phyloP scores from a whole-genome alignment of 2,329 filamentous ascomycete species.

The Chalaropsis ovoidea region DNA sequence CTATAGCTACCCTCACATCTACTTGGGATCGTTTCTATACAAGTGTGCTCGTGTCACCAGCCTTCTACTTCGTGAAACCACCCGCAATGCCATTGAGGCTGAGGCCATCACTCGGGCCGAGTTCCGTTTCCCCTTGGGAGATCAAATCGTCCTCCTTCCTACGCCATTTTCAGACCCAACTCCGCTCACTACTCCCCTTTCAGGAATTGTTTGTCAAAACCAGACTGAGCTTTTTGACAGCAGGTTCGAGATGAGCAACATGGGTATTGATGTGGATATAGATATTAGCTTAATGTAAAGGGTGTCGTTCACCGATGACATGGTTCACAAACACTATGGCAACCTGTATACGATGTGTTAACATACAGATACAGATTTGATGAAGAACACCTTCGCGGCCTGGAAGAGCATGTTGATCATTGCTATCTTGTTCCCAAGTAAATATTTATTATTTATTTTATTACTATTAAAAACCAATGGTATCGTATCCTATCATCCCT shows the following conservation, averaged over 20 bases:
- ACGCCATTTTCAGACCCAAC: not conserved
- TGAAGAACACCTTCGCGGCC: too few species aligned
- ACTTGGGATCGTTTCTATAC: conserved; percentile 15
- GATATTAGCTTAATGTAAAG: not conserved
- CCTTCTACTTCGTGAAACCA: not conserved
- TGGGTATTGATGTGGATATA: not conserved
- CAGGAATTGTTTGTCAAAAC: not conserved
- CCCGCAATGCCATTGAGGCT: conserved; percentile 10
- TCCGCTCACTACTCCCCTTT: not conserved
- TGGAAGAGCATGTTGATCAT: not conserved
- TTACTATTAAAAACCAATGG: conserved; percentile 22
- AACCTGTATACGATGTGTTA: not conserved
- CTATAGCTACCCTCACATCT: conserved; percentile 12
- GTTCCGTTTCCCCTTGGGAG: not conserved
- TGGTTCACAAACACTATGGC: too few species aligned
- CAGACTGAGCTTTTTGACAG: not conserved
- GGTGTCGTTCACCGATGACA: too few species aligned
- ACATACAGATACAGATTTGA: too few species aligned
- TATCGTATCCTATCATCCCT: conserved; percentile 7
- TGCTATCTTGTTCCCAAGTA: not conserved
- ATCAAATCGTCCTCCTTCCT: not conserved
- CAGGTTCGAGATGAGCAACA: not conserved
- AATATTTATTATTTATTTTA: not conserved
- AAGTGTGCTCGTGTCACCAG: not conserved
- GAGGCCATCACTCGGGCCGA: conserved; percentile 4